Conservation (phyloP, 1,139 yeast genomes). For the Hyphopichia pseudoburtonii region DNA sequence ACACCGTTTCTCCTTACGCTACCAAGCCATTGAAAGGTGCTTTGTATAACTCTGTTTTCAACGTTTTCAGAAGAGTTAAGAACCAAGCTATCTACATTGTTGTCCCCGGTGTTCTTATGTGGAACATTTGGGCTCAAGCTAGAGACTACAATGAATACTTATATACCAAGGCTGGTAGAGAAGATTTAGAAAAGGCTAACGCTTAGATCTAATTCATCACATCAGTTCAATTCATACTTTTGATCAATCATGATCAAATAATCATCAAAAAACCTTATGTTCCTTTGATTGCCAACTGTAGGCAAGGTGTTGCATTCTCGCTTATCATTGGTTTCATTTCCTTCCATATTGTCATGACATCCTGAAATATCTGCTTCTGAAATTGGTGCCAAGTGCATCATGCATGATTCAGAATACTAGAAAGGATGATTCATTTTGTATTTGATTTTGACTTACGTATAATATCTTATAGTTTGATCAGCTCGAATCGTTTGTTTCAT, state of each 20-base stretch:
- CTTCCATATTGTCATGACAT: too few species aligned
- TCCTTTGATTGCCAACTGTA: too few species aligned
- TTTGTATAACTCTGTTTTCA: constrained; percentile 83
- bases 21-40: constrained; percentile 90
- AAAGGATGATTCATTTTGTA: too few species aligned
- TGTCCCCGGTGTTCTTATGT: constrained; percentile 77
- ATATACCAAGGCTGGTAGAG: constrained; percentile 97
- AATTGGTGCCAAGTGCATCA: background rate
- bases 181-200: constrained; percentile 81
- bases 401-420: too few species aligned
- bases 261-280: too few species aligned
- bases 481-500: too few species aligned
- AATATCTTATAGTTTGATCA: too few species aligned
- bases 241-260: background rate
- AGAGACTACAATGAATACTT: constrained; percentile 91
- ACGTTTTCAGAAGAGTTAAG: constrained; percentile 92
- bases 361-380: too few species aligned
- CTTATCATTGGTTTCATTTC: too few species aligned
- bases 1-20: constrained; percentile 91
- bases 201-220: constrained; percentile 36
- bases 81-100: constrained; percentile 78
- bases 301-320: too few species aligned
- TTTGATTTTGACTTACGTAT: too few species aligned
- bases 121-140: constrained; percentile 86
- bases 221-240: background rate